These are phyloP conservation scores for Nyssa sinensis DNA, from an alignment of 148 eudicot species.

Conservation along the genomic window DNA sequence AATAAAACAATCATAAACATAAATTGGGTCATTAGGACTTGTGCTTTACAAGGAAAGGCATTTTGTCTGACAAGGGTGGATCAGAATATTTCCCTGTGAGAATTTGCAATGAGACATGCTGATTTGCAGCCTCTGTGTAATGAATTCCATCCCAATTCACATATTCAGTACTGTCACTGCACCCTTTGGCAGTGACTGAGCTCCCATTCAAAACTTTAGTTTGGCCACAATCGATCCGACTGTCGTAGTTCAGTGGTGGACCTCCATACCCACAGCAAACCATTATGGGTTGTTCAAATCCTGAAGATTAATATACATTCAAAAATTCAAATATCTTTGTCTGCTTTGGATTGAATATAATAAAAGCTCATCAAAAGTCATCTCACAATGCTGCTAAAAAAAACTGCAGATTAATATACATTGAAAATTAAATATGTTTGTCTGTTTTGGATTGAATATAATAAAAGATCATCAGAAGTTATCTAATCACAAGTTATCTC, in stretches of 20 bases:
- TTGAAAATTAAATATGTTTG: too few species aligned
- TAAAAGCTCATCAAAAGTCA: too few species aligned
- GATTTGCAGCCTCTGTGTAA: conserved; percentile 70
- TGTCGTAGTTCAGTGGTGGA: conserved; percentile 73
- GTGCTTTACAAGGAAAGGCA: conserved; percentile 58
- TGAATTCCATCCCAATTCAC: conserved; percentile 78
- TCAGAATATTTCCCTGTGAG: conserved; percentile 67
- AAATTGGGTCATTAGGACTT: conserved; percentile 28
- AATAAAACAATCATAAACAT: neutral
- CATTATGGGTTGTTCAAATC: conserved; percentile 78
- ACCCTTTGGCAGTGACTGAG: conserved; percentile 59
- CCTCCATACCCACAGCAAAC: conserved; percentile 97
- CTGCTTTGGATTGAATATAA: too few species aligned
- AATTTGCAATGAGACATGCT: conserved; percentile 55
- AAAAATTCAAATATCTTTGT: neutral
- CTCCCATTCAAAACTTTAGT: conserved; percentile 70
- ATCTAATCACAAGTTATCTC: too few species aligned
- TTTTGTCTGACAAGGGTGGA: conserved; percentile 53
- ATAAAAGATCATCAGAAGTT: too few species aligned
- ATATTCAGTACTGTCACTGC: conserved; percentile 57
- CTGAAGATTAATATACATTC: conserved; percentile 27
- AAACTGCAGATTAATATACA: too few species aligned
- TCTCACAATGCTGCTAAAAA: too few species aligned
- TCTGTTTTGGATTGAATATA: too few species aligned
- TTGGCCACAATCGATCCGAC: conserved; percentile 61